These are phyloP conservation scores for Metschnikowia borealis DNA, from an alignment of 805 yeast species.

Conservation along the genomic window DNA sequence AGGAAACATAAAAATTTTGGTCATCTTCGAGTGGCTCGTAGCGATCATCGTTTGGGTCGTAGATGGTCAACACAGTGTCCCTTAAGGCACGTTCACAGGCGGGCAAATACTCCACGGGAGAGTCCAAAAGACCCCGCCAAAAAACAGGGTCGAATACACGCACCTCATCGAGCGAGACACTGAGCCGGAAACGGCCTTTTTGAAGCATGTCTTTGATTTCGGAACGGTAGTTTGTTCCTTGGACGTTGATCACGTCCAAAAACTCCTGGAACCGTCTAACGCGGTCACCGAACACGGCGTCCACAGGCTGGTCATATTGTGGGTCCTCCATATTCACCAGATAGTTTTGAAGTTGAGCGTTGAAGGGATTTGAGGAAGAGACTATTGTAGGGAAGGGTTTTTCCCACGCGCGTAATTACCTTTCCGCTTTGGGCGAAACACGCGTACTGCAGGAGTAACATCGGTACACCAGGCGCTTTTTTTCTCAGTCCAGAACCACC, in stretches of 20 bases:
- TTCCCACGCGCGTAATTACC: slow-evolving; percentile 18
- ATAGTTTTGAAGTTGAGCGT: not conserved
- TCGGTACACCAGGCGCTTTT: not conserved
- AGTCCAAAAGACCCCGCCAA: slow-evolving; percentile 70
- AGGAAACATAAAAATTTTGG: slow-evolving; percentile 68
- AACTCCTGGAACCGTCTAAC: slow-evolving; percentile 87
- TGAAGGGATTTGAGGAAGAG: not conserved
- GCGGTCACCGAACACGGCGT: slow-evolving; percentile 68
- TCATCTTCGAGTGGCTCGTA: slow-evolving; percentile 52
- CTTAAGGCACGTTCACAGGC: slow-evolving; percentile 84
- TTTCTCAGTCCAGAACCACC: too few relatives aligned
- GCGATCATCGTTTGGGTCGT: slow-evolving; percentile 56
- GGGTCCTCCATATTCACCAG: slow-evolving; percentile 21
- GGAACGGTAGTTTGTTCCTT: slow-evolving; percentile 60
- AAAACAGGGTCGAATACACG: slow-evolving; percentile 75
- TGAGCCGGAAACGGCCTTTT: slow-evolving; percentile 61
- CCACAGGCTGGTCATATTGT: slow-evolving; percentile 33
- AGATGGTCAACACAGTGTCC: slow-evolving; percentile 71
- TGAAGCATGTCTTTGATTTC: slow-evolving; percentile 70
- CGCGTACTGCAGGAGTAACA: slow-evolving; percentile 1
- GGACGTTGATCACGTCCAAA: slow-evolving; percentile 51
- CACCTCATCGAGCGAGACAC: slow-evolving; percentile 79
- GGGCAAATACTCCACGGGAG: slow-evolving; percentile 83
- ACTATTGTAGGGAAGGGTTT: not conserved
- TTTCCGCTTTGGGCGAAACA: slow-evolving; percentile 9